A percentile compares a stretch with the other conserved stretches of the same genome.
Evolutionary conservation across 1,284 basidiomycete genomes (phyloP).

Genomic region (Wallemia ichthyophaga): DNA sequence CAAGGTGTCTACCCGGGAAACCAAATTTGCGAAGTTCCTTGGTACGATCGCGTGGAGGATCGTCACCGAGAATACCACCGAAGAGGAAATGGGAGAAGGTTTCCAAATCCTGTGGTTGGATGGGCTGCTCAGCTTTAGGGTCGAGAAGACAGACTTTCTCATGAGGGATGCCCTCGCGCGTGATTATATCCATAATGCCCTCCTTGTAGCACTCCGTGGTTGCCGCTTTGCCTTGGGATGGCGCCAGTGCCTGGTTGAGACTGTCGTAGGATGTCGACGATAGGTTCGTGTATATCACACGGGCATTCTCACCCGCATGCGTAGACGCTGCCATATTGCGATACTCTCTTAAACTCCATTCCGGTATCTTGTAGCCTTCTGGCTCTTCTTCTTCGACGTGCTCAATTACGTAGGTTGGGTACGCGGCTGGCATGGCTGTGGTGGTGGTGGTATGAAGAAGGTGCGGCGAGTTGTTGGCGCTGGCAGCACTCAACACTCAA

Average conservation of each 20-base stretch:
- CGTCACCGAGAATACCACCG: constrained; percentile 23
- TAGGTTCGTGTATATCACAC: constrained; percentile 2
- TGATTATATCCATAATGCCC: constrained; percentile 35
- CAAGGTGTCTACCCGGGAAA: constrained; percentile 56
- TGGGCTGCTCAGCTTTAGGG: constrained; percentile 37
- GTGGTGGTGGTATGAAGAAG: not conserved
- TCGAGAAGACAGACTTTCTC: constrained; percentile 56
- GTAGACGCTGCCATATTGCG: not conserved
- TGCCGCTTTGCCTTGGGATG: constrained; percentile 12
- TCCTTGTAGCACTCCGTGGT: constrained; percentile 27
- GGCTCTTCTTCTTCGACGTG: not conserved
- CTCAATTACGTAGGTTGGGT: not conserved
- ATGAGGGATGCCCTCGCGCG: constrained; percentile 21
- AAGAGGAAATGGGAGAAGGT: constrained; percentile 59
- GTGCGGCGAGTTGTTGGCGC: too few relatives aligned
- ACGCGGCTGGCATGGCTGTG: not conserved
- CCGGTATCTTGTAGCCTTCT: not conserved
- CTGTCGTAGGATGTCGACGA: not conserved
- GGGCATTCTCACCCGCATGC: not conserved
- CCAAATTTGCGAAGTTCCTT: constrained; percentile 55
- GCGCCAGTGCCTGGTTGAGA: not conserved
- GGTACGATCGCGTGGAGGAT: constrained; percentile 24
- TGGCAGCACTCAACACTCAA: too few relatives aligned
- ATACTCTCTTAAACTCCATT: not conserved
- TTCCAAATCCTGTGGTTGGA: constrained; percentile 43